Percentiles rank a stretch among this genome's conserved stretches.
phyloP scores from a whole-genome alignment of 2,329 filamentous ascomycete species.

The Calycina herbarum region DNA sequence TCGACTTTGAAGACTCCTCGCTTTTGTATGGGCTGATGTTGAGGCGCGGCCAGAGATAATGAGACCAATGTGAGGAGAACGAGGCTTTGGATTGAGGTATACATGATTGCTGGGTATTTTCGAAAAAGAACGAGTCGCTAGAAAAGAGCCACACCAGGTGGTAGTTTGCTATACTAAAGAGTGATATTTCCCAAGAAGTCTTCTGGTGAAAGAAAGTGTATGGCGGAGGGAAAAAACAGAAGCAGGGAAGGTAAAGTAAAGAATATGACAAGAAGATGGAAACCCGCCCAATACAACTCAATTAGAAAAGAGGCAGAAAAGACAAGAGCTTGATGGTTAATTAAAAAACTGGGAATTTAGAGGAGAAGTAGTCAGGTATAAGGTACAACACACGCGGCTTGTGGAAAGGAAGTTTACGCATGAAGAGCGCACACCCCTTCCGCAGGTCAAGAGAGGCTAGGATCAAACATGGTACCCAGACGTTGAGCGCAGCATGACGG shows the following conservation, averaged over 20 bases:
- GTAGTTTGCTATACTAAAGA: constrained; percentile 26
- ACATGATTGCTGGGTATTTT: constrained; percentile 30
- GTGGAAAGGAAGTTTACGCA: constrained; percentile 26
- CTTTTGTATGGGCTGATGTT: constrained; percentile 39
- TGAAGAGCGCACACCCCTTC: constrained; percentile 28
- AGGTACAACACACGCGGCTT: constrained; percentile 30
- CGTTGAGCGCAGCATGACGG: constrained; percentile 32
- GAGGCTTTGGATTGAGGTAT: constrained; percentile 37
- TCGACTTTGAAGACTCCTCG: constrained; percentile 37
- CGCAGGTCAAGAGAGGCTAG: constrained; percentile 22
- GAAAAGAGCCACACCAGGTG: constrained; percentile 37
- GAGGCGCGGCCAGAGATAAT: constrained; percentile 48
- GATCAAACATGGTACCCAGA: constrained; percentile 34
- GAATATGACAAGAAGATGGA: constrained; percentile 26
- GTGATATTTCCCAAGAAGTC: constrained; percentile 15
- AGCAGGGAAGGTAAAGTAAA: constrained; percentile 8
- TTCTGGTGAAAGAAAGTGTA: constrained; percentile 21
- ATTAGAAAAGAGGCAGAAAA: constrained; percentile 19
- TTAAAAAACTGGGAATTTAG: constrained; percentile 19
- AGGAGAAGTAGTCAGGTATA: constrained; percentile 12
- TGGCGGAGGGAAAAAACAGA: constrained; percentile 13
- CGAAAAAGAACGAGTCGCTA: constrained; percentile 12
- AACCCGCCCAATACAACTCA: constrained; percentile 28
- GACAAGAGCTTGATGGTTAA: constrained; percentile 25
- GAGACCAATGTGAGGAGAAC: constrained; percentile 49